Evolutionary conservation across 768 basidiomycete species (phyloP), one percentile per base, ranked within the genome.

Genomic region (Tricholoma sp.): DNA sequence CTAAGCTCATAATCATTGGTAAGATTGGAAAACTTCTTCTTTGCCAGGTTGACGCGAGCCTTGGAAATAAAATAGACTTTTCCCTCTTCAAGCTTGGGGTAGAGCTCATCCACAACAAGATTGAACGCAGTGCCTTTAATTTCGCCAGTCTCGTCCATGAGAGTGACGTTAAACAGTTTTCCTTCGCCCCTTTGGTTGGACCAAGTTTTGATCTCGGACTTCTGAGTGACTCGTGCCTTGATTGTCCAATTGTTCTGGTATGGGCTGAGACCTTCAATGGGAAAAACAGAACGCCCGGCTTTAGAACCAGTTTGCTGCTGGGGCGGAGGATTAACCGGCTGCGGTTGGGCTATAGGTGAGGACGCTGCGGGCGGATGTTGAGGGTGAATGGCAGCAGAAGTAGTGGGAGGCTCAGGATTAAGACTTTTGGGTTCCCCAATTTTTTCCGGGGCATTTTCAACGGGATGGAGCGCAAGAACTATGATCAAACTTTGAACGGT

Each of bases 221-320:
- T 98, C 60, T 89, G 83, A 11, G 85, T 89, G 50, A 98, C 92
- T 41, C 92, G 88, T 27, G 92, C 96, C 69, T 94, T 94, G 78
- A 98, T 96, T 9, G 91, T 94, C 97, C 97, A 99, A 71, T 92
- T 92, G 75, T 96, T 98, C 72, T 97, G 94, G 65, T 98, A 98
- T 8, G 96, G 96, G 66, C 90, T 94, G 46, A 98, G 81, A 5
- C 86, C 89, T 68, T 97, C 96, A 61, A 99, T 98, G 2, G 95
- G 96, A 71, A 86, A 80, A 16, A 78, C 72, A 21, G 73, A 71
- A 32, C 72, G 74, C n/a, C 67, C 67, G 58, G 49, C 57, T 57
- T 66, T 66, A 19, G 63, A 52, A 24, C 69, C 50, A 11, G 66
- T 49, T 18, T 64, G 61, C 37, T 65, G 60, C 11, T 50, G 41